A percentile compares a stretch with the other conserved stretches of the same genome.
These are phyloP conservation scores for Orbilia brochopaga DNA, from an alignment of 2,329 filamentous ascomycete genomes.

Conservation along the genomic window DNA sequence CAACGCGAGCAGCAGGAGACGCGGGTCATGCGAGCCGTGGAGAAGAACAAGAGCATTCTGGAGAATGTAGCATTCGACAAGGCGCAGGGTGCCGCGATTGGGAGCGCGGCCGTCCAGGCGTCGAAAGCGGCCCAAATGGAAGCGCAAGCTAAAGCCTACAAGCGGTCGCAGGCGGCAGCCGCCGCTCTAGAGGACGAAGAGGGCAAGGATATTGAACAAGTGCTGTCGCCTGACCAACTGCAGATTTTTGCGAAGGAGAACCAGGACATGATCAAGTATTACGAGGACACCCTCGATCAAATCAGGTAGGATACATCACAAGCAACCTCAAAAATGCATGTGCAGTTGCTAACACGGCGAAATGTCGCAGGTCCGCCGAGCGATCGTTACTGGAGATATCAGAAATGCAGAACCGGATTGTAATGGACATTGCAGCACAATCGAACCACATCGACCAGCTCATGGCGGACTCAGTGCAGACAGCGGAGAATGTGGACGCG, in stretches of 20 bases:
- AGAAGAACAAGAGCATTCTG: conserved; percentile 85
- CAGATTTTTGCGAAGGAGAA: conserved; percentile 95
- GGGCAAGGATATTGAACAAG: conserved; percentile 58
- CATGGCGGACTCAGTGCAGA: conserved; percentile 79
- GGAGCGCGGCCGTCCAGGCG: conserved; percentile 36
- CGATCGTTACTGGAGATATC: conserved; percentile 90
- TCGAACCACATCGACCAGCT: conserved; percentile 88
- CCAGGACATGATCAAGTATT: conserved; percentile 88
- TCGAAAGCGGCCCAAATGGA: conserved; percentile 50
- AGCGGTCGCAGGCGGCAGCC: conserved; percentile 52
- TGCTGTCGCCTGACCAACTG: conserved; percentile 80
- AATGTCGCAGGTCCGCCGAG: conserved; percentile 74
- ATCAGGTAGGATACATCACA: conserved; percentile 69
- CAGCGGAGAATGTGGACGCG: conserved; percentile 81
- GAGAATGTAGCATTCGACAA: conserved; percentile 65
- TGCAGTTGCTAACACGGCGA: background rate
- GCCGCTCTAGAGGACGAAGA: conserved; percentile 53
- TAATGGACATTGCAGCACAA: conserved; percentile 82
- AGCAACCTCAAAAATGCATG: background rate
- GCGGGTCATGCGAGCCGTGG: conserved; percentile 79
- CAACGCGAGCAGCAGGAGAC: conserved; percentile 95
- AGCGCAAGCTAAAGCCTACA: conserved; percentile 46
- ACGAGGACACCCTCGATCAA: conserved; percentile 91
- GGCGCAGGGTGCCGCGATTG: conserved; percentile 27
- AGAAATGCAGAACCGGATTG: conserved; percentile 86